Evolutionary conservation across 1,139 yeast genomes (phyloP), one percentile per base, ranked within the genome.

Genomic region (Pichia sp.): DNA sequence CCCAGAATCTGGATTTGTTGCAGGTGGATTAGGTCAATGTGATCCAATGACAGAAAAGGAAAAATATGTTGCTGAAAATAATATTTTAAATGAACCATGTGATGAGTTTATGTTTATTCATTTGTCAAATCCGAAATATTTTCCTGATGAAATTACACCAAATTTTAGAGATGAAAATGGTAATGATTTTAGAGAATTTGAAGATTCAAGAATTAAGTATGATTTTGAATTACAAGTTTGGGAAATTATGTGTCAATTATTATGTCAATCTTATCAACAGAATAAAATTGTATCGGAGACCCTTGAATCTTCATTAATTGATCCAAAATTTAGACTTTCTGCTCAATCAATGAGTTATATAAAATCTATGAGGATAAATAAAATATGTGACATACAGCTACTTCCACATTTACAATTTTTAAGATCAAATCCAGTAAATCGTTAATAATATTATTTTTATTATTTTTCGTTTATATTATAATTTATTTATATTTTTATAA

Each of bases 61-160:
- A 49, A 43, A 41, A 25, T 58, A 63, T 2, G 45, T 61, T 1
- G 50, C 50, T 37, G 45, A 53, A 9, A 53, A 53, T 10, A 61
- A 56, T 60, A n/a, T 38, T 2, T 11, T 5, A 26, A 26, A n/a
- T 29, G 28, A 30, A 32, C 8, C 8, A 60, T 53, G 56, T 57
- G 38, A 48, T 5, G 63, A 41, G 42, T 66, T 59, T 60, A 63
- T 58, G 56, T 79, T 81, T 60, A 74, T 79, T 77, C 86, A 81
- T 62, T 66, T 79, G 53, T 77, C 83, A n/a, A 79, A 80, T 57
- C 86, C 86, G n/a, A 81, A 80, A 56, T 72, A 72, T 53, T 74
- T 71, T 54, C 82, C 84, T 18, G 66, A 70, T 51, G 72, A 77
- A 67, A 63, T 81, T 32, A 73, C 60, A 35, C 46, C 72, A 48